These are phyloP conservation scores for Xylariales sp. DNA, from an alignment of 2,329 filamentous ascomycete species.

Conservation along the genomic window DNA sequence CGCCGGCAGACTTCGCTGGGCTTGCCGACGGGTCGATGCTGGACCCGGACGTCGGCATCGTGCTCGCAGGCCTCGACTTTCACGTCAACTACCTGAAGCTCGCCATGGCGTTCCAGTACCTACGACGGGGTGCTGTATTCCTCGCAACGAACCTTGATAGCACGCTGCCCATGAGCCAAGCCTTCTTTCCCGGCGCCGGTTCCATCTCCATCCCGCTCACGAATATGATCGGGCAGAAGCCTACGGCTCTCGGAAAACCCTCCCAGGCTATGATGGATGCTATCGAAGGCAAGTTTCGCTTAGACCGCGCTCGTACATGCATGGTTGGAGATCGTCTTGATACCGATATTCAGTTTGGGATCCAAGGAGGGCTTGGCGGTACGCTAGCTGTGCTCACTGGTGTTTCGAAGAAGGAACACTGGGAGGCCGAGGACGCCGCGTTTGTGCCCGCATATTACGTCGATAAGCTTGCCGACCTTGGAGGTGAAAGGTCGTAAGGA, in stretches of 20 bases:
- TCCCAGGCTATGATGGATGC: slow-evolving; percentile 99
- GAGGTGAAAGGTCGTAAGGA: slow-evolving; percentile 48
- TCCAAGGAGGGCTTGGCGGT: slow-evolving; percentile 89
- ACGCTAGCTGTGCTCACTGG: slow-evolving; percentile 93
- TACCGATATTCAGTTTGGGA: slow-evolving; percentile 95
- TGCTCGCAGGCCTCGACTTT: slow-evolving; percentile 91
- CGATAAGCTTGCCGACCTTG: slow-evolving; percentile 83
- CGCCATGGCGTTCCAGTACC: slow-evolving; percentile 84
- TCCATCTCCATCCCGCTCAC: slow-evolving; percentile 81
- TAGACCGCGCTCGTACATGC: slow-evolving; percentile 85
- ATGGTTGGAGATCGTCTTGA: slow-evolving; percentile 96
- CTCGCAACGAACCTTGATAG: slow-evolving; percentile 94
- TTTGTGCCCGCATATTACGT: slow-evolving; percentile 86
- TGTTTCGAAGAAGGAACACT: slow-evolving; percentile 86
- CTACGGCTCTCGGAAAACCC: slow-evolving; percentile 88
- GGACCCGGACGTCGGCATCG: slow-evolving; percentile 89
- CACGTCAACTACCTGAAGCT: slow-evolving; percentile 97
- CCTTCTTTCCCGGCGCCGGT: slow-evolving; percentile 92
- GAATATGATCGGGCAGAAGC: slow-evolving; percentile 76
- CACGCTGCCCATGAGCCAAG: slow-evolving; percentile 83
- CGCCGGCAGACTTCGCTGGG: slow-evolving; percentile 80
- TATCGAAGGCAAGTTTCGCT: slow-evolving; percentile 93
- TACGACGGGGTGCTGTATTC: slow-evolving; percentile 83
- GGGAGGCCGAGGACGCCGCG: slow-evolving; percentile 74
- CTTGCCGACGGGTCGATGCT: slow-evolving; percentile 81